A percentile compares a stretch with the other conserved stretches of the same genome.
Conservation (phyloP, 352 stramenopile species). For the Phytophthora fragariae region DNA sequence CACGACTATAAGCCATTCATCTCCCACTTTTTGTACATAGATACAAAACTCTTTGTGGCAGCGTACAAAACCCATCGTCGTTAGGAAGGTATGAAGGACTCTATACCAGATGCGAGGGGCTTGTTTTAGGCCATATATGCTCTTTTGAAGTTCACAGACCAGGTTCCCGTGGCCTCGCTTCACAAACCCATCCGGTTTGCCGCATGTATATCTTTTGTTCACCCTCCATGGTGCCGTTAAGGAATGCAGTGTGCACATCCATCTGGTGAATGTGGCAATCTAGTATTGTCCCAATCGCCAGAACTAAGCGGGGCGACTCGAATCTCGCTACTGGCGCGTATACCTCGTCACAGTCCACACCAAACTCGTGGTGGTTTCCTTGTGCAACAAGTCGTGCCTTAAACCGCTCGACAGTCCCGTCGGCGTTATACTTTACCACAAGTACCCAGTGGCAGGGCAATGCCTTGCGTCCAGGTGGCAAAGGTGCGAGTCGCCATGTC, state of each 20-base stretch:
- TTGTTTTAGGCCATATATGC: conserved; percentile 3
- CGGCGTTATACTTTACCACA: conserved; percentile 20
- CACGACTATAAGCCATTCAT: conserved; percentile 35
- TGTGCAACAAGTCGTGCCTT: conserved; percentile 22
- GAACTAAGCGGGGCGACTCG: conserved; percentile 14
- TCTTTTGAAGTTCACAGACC: conserved; percentile 29
- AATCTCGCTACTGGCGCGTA: conserved; percentile 22
- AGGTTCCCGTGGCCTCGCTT: conserved; percentile 21
- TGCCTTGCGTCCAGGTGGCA: conserved; percentile 8
- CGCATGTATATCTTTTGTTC: conserved; percentile 29
- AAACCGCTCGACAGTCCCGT: conserved; percentile 20
- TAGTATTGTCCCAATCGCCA: conserved; percentile 21
- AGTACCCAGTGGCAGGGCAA: conserved; percentile 23
- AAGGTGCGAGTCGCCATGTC: neutral
- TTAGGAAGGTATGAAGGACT: conserved; percentile 30
- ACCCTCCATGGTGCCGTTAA: conserved; percentile 23
- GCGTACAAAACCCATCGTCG: conserved; percentile 25
- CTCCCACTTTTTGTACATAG: conserved; percentile 41
- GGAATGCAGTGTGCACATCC: conserved; percentile 21
- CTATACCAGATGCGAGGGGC: conserved; percentile 28
- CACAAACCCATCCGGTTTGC: conserved; percentile 15
- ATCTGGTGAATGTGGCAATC: conserved; percentile 28
- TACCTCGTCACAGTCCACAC: conserved; percentile 15
- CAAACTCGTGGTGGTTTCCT: conserved; percentile 25
- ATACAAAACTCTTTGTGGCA: conserved; percentile 42